Base-by-base conservation (phyloP, 768 basidiomycete species). In the Macrolepiota albuminosa region DNA sequence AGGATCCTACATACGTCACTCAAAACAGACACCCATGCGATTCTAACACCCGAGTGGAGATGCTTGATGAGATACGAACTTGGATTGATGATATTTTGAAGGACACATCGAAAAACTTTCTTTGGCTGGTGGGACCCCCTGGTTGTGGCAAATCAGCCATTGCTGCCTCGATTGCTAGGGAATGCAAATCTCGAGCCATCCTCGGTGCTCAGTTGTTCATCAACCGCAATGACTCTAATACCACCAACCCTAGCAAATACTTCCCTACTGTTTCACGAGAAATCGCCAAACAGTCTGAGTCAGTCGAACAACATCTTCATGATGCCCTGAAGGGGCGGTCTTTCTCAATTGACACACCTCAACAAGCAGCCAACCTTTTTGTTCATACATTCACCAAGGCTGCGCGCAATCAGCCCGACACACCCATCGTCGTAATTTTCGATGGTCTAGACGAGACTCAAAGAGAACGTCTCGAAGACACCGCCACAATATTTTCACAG, bases 371-470 rank as follows among this genome's bases (percentile, higher is more conserved):
- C 11, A 48, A 64, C 11, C 57, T 67, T 1, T 67, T 67, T 46
- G 29, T 64, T 31, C 40, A 63, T 7, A 43, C 55, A 18, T 45
- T 67, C 49, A 24, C 14, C n/a, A 50, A 43, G 21, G 61, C 59
- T 2, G 59, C 61, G 18, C 18, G 1, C 14, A 21, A 52, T 6
- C 16, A 65, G 18, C 37, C 46, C 14, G 10, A 34, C 21, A 51
- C 53, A 14, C 63, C 64, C 6, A 57, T 64, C 1, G 58, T 67
- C 4, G 39, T 67, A 16, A 53, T 65, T 21, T 62, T 67, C 29
- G 66, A 67, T 46, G 66, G 60, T 13, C 48, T 67, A n/a, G 66
- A 67, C 40, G 66, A 67, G 46, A 65, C 66, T 0, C 47, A 60
- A 29, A 45, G 39, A 24, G 54, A 31, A 3, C 54, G 45, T 40